phyloP scores from a whole-genome alignment of 176 grass and related monocot species.

The Rhynchospora pubera region DNA sequence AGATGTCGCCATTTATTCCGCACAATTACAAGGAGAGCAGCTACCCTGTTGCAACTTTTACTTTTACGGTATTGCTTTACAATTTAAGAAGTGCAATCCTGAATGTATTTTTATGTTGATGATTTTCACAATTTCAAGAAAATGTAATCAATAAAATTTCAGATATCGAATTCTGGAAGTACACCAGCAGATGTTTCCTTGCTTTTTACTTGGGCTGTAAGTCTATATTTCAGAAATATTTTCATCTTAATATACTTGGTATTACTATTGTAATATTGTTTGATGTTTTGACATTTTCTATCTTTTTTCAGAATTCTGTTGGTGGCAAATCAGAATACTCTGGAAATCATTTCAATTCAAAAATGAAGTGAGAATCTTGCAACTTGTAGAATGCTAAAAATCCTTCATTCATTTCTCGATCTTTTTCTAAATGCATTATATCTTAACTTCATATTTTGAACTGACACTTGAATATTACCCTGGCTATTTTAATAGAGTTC shows the following conservation, averaged over 20 bases:
- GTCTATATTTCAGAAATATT: conserved; percentile 20
- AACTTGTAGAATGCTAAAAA: not conserved
- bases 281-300: not conserved
- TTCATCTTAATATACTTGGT: not conserved
- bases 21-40: conserved; percentile 89
- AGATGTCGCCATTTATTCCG: conserved; percentile 88
- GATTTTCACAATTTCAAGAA: not conserved
- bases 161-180: conserved; percentile 67
- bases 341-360: conserved; percentile 71
- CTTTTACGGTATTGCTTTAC: conserved; percentile 48
- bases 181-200: conserved; percentile 69
- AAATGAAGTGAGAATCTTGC: conserved; percentile 49
- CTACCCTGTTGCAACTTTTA: conserved; percentile 71
- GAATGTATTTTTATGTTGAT: not conserved
- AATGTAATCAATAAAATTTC: not conserved
- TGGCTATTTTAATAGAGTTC: conserved; percentile 24
- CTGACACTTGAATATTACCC: not conserved
- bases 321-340: conserved; percentile 70
- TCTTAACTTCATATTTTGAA: not conserved
- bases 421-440: not conserved
- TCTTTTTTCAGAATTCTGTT: conserved; percentile 66
- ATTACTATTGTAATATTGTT: not conserved
- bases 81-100: not conserved
- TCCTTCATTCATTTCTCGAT: not conserved
- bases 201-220: conserved; percentile 95